These are phyloP conservation scores for Cardamine resedifolia DNA, from an alignment of 345 rosid species.

Conservation along the genomic window DNA sequence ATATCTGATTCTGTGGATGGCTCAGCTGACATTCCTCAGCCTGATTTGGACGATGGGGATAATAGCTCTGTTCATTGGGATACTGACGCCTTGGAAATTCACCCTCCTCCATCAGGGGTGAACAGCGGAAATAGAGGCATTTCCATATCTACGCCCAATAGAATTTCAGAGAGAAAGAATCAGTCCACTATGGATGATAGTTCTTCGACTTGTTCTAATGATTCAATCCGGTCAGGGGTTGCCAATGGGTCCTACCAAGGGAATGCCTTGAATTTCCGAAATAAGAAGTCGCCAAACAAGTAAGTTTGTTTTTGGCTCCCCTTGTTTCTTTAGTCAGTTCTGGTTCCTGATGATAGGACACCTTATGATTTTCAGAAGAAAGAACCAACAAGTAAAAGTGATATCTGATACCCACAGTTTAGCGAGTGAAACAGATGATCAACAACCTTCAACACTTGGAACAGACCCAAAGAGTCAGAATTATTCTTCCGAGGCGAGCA, in stretches of 20 bases:
- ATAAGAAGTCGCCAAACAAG: constrained; percentile 56
- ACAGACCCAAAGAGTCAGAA: constrained; percentile 43
- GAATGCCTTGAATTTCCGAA: constrained; percentile 50
- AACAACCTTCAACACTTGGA: constrained; percentile 47
- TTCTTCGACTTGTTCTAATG: constrained; percentile 95
- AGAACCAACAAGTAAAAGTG: constrained; percentile 49
- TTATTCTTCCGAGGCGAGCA: constrained; percentile 44
- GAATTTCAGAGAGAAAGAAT: constrained; percentile 57
- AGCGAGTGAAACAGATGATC: constrained; percentile 50
- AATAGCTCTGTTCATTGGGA: constrained; percentile 79
- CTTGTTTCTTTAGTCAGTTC: constrained; percentile 13
- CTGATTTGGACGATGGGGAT: constrained; percentile 84
- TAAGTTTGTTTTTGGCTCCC: constrained; percentile 8
- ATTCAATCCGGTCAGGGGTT: constrained; percentile 73
- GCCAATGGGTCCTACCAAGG: constrained; percentile 62
- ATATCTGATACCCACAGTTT: constrained; percentile 45
- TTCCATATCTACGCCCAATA: constrained; percentile 62
- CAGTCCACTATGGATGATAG: constrained; percentile 77
- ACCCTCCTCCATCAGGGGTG: constrained; percentile 56
- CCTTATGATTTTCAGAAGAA: constrained; percentile 46
- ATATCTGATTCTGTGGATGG: constrained; percentile 75
- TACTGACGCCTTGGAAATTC: constrained; percentile 74
- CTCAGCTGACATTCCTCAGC: constrained; percentile 61
- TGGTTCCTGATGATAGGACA: constrained; percentile 1
- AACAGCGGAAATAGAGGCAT: constrained; percentile 51